phyloP scores from a whole-genome alignment of 208 protist species.

The Crithidia bombi region DNA sequence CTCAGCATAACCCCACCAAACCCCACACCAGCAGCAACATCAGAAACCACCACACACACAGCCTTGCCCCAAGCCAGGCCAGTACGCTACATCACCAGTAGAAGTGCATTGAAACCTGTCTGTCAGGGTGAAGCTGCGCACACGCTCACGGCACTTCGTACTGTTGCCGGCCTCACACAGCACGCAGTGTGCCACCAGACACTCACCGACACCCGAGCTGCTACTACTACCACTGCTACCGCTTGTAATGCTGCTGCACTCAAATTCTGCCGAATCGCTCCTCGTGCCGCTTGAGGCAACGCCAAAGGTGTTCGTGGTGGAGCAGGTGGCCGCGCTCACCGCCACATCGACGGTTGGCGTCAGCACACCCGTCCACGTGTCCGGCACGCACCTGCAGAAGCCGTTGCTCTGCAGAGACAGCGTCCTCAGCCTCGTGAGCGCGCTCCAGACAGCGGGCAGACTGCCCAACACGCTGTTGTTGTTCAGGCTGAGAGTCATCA shows the following conservation, averaged over 20 bases:
- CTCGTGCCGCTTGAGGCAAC: background rate
- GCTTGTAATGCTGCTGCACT: background rate
- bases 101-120: background rate
- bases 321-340: background rate
- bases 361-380: background rate
- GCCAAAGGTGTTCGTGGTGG: background rate
- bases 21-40: no score
- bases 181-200: background rate
- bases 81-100: background rate
- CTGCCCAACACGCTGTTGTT: background rate
- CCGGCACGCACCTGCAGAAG: background rate
- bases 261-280: background rate
- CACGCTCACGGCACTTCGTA: background rate
- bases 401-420: background rate
- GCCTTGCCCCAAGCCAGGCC: background rate
- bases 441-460: background rate
- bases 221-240: background rate
- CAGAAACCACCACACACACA: background rate
- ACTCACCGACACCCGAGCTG: background rate
- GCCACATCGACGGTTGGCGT: background rate
- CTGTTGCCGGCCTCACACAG: background rate
- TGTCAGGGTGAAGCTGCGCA: constrained; percentile 1
- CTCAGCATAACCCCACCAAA: no score
- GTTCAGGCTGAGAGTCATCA: background rate
- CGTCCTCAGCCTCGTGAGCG: background rate